Percentiles rank a stretch among this genome's conserved stretches.
phyloP scores from a whole-genome alignment of 495 filamentous ascomycete species.

The Daldinia bambusicola region DNA sequence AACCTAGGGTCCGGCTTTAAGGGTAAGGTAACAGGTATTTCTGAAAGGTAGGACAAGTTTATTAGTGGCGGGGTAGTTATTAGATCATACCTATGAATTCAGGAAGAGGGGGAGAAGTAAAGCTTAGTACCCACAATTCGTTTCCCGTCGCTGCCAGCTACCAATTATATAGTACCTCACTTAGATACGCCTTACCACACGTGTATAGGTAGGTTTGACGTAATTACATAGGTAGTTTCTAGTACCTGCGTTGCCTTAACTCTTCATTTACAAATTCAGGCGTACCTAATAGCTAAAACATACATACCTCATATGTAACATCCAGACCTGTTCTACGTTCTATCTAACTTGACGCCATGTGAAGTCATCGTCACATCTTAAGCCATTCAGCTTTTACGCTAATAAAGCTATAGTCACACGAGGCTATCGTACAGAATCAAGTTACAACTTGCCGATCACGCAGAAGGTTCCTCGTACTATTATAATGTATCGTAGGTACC shows the following conservation, averaged over 20 bases:
- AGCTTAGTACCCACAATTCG: too few species aligned
- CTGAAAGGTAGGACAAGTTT: background rate
- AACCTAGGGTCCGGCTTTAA: too few species aligned
- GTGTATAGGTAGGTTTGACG: conserved; percentile 22
- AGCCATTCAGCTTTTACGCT: background rate
- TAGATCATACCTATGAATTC: conserved; percentile 1
- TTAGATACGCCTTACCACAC: background rate
- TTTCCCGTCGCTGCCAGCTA: background rate
- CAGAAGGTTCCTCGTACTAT: too few species aligned
- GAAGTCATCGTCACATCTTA: background rate
- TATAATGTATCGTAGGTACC: too few species aligned
- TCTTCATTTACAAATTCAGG: background rate
- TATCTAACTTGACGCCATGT: background rate
- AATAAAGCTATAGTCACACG: background rate
- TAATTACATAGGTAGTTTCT: conserved; percentile 14
- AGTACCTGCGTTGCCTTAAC: background rate
- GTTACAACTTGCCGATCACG: too few species aligned
- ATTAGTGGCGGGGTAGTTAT: conserved; percentile 7
- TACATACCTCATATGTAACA: background rate
- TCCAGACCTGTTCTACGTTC: background rate
- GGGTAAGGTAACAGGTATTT: background rate
- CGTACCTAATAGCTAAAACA: too few species aligned
- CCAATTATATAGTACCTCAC: too few species aligned
- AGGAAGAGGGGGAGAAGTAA: too few species aligned
- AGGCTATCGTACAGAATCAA: background rate